These are phyloP conservation scores for Vitrella brassicaformis DNA, from an alignment of 73 alveolate genomes.

Conservation along the genomic window DNA sequence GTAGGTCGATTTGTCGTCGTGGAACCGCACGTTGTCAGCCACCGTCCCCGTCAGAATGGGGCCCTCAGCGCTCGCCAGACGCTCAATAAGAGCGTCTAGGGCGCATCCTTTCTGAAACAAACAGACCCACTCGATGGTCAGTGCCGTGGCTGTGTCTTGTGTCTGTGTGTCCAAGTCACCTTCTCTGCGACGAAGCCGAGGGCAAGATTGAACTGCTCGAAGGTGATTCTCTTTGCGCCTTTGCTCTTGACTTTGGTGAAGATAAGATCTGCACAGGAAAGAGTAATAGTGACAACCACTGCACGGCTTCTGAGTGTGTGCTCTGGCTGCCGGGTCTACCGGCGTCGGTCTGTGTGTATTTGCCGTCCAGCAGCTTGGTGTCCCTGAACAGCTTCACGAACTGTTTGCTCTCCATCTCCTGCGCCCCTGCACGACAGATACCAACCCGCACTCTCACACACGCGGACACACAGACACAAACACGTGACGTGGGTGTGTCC, in stretches of 20 bases:
- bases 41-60: neutral
- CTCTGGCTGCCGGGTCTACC: too few species aligned
- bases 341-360: neutral
- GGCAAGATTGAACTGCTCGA: slow-evolving; percentile 12
- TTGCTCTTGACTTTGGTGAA: slow-evolving; percentile 66
- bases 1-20: neutral
- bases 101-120: neutral
- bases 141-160: too few species aligned
- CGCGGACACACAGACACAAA: too few species aligned
- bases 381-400: neutral
- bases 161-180: too few species aligned
- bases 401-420: neutral
- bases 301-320: too few species aligned
- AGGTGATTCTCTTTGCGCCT: slow-evolving; percentile 29
- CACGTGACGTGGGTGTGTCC: too few species aligned
- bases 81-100: neutral
- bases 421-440: too few species aligned
- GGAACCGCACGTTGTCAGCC: neutral
- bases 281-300: too few species aligned
- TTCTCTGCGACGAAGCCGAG: neutral
- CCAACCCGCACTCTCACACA: too few species aligned
- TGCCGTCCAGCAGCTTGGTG: neutral
- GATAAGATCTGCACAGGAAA: slow-evolving; percentile 55
- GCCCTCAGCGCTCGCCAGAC: neutral
- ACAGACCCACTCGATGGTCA: too few species aligned